These are phyloP conservation scores for Fusarium nodosum DNA, from an alignment of 2,329 filamentous ascomycete genomes.

Conservation along the genomic window DNA sequence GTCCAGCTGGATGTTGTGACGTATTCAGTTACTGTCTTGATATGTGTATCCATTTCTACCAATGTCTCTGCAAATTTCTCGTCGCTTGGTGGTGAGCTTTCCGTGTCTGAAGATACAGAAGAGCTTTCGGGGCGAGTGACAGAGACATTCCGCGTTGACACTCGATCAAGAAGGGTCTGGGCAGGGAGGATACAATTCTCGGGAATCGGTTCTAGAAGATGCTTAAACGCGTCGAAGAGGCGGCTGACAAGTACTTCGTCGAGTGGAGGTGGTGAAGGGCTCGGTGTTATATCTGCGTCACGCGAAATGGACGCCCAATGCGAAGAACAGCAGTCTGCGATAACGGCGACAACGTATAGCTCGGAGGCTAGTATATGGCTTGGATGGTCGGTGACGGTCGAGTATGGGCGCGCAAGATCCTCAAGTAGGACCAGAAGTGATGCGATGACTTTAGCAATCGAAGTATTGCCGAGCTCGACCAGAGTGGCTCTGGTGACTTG, in stretches of 20 bases:
- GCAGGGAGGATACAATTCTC: slow-evolving; percentile 70
- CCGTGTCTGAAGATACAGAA: slow-evolving; percentile 34
- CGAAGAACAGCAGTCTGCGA: slow-evolving; percentile 74
- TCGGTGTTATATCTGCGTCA: slow-evolving; percentile 39
- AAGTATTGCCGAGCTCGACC: slow-evolving; percentile 69
- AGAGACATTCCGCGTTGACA: slow-evolving; percentile 55
- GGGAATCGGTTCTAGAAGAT: slow-evolving; percentile 70
- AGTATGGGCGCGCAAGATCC: slow-evolving; percentile 69
- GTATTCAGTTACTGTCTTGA: slow-evolving; percentile 72
- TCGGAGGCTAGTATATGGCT: slow-evolving; percentile 74
- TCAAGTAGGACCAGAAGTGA: slow-evolving; percentile 70
- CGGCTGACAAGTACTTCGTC: slow-evolving; percentile 66
- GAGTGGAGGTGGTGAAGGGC: slow-evolving; percentile 57
- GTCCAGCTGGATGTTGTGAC: slow-evolving; percentile 75
- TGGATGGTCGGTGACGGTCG: slow-evolving; percentile 65
- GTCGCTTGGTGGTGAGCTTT: slow-evolving; percentile 38
- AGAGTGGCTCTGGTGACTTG: slow-evolving; percentile 72
- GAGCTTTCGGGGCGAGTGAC: slow-evolving; percentile 51
- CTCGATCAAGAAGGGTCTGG: slow-evolving; percentile 69
- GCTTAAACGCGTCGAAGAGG: slow-evolving; percentile 68
- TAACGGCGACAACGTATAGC: slow-evolving; percentile 72
- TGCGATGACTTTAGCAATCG: slow-evolving; percentile 68
- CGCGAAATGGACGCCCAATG: slow-evolving; percentile 67
- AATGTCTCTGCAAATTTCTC: slow-evolving; percentile 54
- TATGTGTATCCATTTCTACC: slow-evolving; percentile 65